Conservation (phyloP, 352 stramenopile species). For the Aphanomyces invadans region DNA sequence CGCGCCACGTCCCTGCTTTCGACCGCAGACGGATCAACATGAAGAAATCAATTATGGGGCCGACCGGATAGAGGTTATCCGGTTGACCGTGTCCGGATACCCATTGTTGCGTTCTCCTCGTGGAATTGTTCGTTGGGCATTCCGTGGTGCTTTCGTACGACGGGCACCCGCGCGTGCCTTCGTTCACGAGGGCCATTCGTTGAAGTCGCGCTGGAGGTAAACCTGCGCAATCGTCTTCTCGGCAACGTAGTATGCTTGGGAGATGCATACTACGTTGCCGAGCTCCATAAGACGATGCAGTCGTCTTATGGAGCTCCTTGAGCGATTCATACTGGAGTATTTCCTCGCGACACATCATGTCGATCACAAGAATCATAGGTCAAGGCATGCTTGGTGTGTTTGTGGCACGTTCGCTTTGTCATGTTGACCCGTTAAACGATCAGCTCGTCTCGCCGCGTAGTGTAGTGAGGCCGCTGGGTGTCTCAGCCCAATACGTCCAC, state of each 20-base stretch:
- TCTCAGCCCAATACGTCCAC: too few species aligned
- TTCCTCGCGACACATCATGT: too few species aligned
- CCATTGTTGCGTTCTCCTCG: not conserved
- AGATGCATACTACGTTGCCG: not conserved
- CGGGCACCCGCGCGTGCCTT: not conserved
- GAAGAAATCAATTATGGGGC: not conserved
- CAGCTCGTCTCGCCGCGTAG: too few species aligned
- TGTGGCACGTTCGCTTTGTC: too few species aligned
- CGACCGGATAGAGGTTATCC: not conserved
- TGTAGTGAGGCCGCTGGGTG: too few species aligned
- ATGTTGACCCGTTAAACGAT: too few species aligned
- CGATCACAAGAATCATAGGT: too few species aligned
- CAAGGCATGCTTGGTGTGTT: too few species aligned
- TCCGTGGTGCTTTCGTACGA: not conserved
- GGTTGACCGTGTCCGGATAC: not conserved
- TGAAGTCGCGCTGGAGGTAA: not conserved
- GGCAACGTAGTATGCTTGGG: not conserved
- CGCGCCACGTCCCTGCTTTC: conserved; percentile 84
- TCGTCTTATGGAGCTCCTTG: not conserved
- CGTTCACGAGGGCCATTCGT: not conserved
- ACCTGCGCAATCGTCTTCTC: not conserved
- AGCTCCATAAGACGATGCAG: not conserved
- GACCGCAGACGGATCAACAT: conserved; percentile 82
- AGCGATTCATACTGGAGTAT: conserved; percentile 1
- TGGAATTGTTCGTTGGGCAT: not conserved